Percentiles rank a stretch among this genome's conserved stretches.
Conservation (phyloP, 2,329 filamentous ascomycete genomes). For the Colletotrichum incanum region DNA sequence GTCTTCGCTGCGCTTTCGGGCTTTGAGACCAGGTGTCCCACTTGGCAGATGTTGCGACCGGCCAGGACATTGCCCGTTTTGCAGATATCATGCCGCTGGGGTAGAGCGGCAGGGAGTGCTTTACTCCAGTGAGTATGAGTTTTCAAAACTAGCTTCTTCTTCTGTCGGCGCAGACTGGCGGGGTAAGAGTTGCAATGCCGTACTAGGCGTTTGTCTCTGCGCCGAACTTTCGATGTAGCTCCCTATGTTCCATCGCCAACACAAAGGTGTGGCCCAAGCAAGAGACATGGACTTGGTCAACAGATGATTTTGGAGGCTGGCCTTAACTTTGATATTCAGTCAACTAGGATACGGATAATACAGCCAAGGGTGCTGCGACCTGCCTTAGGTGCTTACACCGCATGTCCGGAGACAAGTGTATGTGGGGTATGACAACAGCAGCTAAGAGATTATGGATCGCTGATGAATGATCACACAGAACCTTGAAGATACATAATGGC, state of each 20-base stretch:
- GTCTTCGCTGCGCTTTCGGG: background rate
- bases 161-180: background rate
- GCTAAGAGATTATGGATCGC: background rate
- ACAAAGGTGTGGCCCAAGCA: constrained; percentile 20
- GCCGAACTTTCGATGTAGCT: background rate
- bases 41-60: background rate
- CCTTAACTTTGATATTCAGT: background rate
- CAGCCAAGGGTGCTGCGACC: background rate
- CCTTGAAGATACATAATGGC: background rate
- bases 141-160: background rate
- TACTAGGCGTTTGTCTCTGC: background rate
- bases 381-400: background rate
- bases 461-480: background rate
- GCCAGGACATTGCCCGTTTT: background rate
- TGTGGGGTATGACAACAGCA: background rate
- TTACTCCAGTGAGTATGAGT: too few relatives aligned
- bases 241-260: background rate
- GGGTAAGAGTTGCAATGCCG: background rate
- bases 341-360: background rate
- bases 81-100: background rate
- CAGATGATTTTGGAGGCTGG: background rate
- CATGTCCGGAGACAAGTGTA: background rate
- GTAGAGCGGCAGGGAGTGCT: too few relatives aligned
- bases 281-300: background rate
- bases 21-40: background rate